Base-by-base conservation (phyloP, 306 rosid species). In the Pterocarpus santalinus region DNA sequence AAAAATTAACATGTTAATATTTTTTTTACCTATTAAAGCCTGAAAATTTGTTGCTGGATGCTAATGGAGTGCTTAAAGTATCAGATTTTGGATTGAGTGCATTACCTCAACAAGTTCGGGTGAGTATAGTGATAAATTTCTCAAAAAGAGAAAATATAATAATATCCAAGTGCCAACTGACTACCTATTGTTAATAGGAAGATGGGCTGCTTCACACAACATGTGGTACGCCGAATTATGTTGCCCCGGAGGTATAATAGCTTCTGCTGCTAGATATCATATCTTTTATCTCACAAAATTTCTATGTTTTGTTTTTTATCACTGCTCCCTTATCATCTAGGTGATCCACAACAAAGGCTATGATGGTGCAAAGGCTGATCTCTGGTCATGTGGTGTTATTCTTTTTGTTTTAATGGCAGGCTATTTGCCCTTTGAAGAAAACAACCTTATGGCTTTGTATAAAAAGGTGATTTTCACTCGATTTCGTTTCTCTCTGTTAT, bases 31-130 rank as follows among this genome's bases (percentile, higher is more conserved):
- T 80, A 8, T 76, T 80, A 36, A 90, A 95, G 98, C 97, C 98
- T 10, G 99, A 93, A 87, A 95, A 95, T 71, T 82, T 95, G 81
- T 88, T 95, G 82, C 86, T 95, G 83, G 99, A 93, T 85, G 88
- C 82, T 65, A 82, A 65, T 38, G 98, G 94, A 41, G 61, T 56
- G 81, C 99, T 95, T 56, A 95, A 93, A 86, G 92, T 93, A 86
- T 95, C 99, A 17, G 98, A 95, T 88, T 95, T 95, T 88, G 98
- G 98, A 82, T 87, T 95, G 84, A 95, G 99, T 80, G 96, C 99
- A 2, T 87, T 95, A 28, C 97, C 99, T 80, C 98, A 93, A 81
- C 98, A 93, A 90, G 88, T 95, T 77, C 90, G 96, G 81, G 99
- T 95, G 90, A 90, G 98, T 83, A 64, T 60, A 51, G 22, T 77